Base-by-base conservation (phyloP, 2,329 filamentous ascomycete genomes). In the Myriangium duriaei region DNA sequence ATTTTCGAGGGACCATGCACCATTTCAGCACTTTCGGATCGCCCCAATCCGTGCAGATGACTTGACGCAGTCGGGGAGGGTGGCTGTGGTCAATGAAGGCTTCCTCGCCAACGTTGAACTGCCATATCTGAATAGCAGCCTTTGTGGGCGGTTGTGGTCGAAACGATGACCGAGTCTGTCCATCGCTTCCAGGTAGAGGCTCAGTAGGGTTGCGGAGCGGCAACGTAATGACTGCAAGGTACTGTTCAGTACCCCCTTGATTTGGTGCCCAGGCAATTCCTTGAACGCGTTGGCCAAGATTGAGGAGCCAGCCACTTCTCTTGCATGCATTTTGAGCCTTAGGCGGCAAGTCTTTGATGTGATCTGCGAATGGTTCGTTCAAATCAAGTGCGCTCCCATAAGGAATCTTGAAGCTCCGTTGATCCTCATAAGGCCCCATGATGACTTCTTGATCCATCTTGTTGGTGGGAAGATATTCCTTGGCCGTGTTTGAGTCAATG, bases 1-100 rank as follows among this genome's bases (percentile, higher is more conserved):
- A 36, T 29, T 45, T 50, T 32, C 57, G 55, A 21, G 52, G 49
- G 32, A 69, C 55, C 9, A 69, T 70, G 51, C 71, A 74, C 72
- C 73, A 79, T 42, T 64, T 60, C 17, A 78, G 55, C 6, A 63
- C 57, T 44, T 64, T 69, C 12, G 74, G 54, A 40, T 70, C 63
- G 2, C 73, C 74, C 64, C 71, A 75, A 14, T 72, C 60, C 2
- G 67, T 65, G 46, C 71, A 74, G n/a, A 77, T 51, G 3, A 69
- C 64, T 24, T 67, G 47, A 16, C 58, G 57, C 30, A 76, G 57
- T 31, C 52, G 50, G 3, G 74, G 72, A 11, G 58, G 47, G 6
- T 42, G 47, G 1, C 47, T 50, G 45, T 60, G 59, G 47, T 72
- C 62, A 5, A 74, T 52, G 2, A 52, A 56, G 11, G 59, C 57